Conservation (phyloP, 1,139 yeast species). For the Maudiozyma humilis region DNA sequence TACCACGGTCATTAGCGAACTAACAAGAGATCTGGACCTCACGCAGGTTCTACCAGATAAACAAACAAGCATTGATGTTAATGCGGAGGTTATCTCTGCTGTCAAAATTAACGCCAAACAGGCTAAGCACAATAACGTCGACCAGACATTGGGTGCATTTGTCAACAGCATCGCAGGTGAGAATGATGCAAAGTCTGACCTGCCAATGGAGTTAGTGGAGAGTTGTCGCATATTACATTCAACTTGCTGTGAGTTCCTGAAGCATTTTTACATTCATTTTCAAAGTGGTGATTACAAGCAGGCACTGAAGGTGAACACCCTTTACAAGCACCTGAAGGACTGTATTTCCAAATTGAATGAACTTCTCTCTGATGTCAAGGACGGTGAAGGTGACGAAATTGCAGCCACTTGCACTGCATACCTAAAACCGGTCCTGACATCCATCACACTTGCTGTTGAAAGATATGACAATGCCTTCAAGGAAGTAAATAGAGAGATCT, state of each 20-base stretch:
- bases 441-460: conserved; percentile 25
- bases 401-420: conserved; percentile 23
- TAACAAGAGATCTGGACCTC: conserved; percentile 22
- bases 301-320: conserved; percentile 38
- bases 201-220: conserved; percentile 33
- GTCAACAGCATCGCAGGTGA: conserved; percentile 19
- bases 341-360: conserved; percentile 29
- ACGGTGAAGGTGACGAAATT: conserved; percentile 26
- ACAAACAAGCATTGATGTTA: conserved; percentile 18
- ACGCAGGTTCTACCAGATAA: conserved; percentile 22
- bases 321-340: conserved; percentile 42
- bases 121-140: conserved; percentile 38
- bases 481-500: conserved; percentile 8
- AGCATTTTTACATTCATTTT: conserved; percentile 63
- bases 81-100: conserved; percentile 36
- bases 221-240: conserved; percentile 47
- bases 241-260: conserved; percentile 60
- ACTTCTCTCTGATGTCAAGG: conserved; percentile 23
- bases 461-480: conserved; percentile 19
- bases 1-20: conserved; percentile 32
- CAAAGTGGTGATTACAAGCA: conserved; percentile 49
- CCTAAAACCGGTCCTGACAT: conserved; percentile 22
- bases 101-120: conserved; percentile 52
- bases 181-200: conserved; percentile 23
- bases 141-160: conserved; percentile 23